Evolutionary conservation across 257 asterid genomes (phyloP), one percentile per base, ranked within the genome.

Genomic region (Echites panduratus): DNA sequence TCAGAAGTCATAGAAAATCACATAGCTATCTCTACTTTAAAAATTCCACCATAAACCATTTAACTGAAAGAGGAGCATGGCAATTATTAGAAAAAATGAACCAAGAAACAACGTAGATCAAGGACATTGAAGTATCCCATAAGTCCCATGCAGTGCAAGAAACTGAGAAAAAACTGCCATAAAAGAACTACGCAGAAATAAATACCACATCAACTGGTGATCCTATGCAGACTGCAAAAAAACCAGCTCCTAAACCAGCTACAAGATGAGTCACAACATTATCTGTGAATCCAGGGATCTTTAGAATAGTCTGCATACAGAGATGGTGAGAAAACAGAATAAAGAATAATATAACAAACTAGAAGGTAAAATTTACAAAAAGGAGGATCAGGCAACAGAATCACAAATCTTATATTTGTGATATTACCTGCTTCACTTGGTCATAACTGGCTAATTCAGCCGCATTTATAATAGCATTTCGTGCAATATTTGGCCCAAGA

Each of bases 141-240:
- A 24, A 12, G 48, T 8, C 20, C 48, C 48, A 19, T 16, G 3
- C 14, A 35, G 12, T 63, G 13, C 14, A 5, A 63, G 43, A 63
- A 50, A 41, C 35, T 24, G 5, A 38, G 72, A 41, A 17, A 70
- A 70, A 47, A 4, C 5, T 24, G 20, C 13, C 45, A 22, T 56
- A 4, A 73, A 68, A 57, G 48, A 73, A 48, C 45, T 66, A 48
- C 63, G 59, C 50, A 19, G 13, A 54, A 20, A n/a, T 24, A 40
- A 43, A 69, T 89, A 95, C 99, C 93, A 95, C 99, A 62, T 95
- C 99, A 66, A 95, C 99, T 12, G 99, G 99, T 52, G 99, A 95
- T 73, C 99, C 98, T 24, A 95, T 87, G 83, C 99, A 95, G 74
- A 95, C 98, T 40, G 99, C 99, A 73, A 92, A 81, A 82, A 95